Evolutionary conservation across 2,329 filamentous ascomycete species (phyloP), one percentile per base, ranked within the genome.

Genomic region (Torrubiella hemipterigena): DNA sequence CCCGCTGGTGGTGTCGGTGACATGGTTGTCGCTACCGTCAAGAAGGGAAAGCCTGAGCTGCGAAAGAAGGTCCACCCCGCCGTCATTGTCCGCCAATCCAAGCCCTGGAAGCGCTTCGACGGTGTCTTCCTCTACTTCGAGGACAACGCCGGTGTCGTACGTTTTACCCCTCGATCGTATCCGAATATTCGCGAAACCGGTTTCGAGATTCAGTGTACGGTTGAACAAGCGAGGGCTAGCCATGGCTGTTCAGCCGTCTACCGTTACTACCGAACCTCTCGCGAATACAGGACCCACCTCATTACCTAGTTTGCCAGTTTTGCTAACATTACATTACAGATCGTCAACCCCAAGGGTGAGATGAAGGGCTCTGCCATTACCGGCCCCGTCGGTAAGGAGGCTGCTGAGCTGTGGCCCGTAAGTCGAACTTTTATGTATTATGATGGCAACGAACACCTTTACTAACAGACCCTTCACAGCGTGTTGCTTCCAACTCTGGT

Each of bases 21-120:
- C 75, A 96, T 96, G 91, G 91, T 96, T 61, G 96, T 98, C 87
- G 89, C 89, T 49, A 96, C 91, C 49, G 91, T 96, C 71, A 96
- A 98, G 85, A 96, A 98, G 84, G 91, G 93, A 71, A 98, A 98
- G 85, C 93, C 93, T 45, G 93, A 98, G 71, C 74, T 98, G 59
- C 78, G 93, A 68, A 98, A 98, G 84, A 98, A 98, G 83, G 91
- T 98, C 66, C 94, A 98, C 86, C 91, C 91, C 52, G 91, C 91
- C 57, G 89, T 98, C 61, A 91, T 98, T 59, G 89, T 96, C 63
- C 76, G 91, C 65, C 91, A 96, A 74, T 83, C 81, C 73, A 98
- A 98, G 81, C 91, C 91, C 56, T 98, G 91, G 91, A 87, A 91
- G 77, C 81, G 91, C 65, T 82, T 83, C 52, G 91, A 98, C 65